These are phyloP conservation scores for Myriosclerotinia duriaeana DNA, from an alignment of 2,329 filamentous ascomycete species.

Conservation along the genomic window DNA sequence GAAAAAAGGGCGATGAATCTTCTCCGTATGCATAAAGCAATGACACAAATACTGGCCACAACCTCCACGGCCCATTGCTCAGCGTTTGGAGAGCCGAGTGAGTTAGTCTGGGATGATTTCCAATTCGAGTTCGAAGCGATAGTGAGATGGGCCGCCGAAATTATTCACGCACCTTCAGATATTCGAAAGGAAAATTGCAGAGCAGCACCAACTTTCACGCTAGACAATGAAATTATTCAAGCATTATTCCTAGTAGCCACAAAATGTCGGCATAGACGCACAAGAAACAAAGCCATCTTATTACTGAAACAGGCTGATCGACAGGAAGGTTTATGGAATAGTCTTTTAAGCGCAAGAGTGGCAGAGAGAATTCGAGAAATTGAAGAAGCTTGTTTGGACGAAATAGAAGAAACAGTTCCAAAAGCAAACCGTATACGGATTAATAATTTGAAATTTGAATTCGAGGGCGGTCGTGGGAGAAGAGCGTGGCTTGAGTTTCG, in stretches of 20 bases:
- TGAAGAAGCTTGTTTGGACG: constrained; percentile 24
- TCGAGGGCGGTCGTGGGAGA: constrained; percentile 2
- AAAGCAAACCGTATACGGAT: constrained; percentile 4
- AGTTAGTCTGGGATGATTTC: constrained; percentile 25
- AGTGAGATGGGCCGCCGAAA: constrained; percentile 15
- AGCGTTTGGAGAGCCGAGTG: not conserved
- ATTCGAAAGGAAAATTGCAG: not conserved
- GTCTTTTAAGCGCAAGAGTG: constrained; percentile 21
- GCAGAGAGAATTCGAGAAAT: constrained; percentile 26
- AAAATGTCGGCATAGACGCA: constrained; percentile 57
- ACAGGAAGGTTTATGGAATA: constrained; percentile 66
- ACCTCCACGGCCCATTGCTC: constrained; percentile 5
- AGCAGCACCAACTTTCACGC: constrained; percentile 48
- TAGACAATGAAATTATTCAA: constrained; percentile 61
- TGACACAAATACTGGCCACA: constrained; percentile 15
- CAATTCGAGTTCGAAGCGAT: constrained; percentile 15
- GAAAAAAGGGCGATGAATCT: constrained; percentile 5
- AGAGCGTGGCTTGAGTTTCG: constrained; percentile 15
- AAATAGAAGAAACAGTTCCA: constrained; percentile 1
- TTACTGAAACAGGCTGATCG: constrained; percentile 57
- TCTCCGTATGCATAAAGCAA: constrained; percentile 9
- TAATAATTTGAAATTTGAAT: constrained; percentile 17
- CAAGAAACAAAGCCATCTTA: constrained; percentile 60
- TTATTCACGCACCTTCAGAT: constrained; percentile 9
- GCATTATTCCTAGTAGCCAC: constrained; percentile 63